phyloP scores from a whole-genome alignment of 441 rosid genomes.

The Kokia cookei region DNA sequence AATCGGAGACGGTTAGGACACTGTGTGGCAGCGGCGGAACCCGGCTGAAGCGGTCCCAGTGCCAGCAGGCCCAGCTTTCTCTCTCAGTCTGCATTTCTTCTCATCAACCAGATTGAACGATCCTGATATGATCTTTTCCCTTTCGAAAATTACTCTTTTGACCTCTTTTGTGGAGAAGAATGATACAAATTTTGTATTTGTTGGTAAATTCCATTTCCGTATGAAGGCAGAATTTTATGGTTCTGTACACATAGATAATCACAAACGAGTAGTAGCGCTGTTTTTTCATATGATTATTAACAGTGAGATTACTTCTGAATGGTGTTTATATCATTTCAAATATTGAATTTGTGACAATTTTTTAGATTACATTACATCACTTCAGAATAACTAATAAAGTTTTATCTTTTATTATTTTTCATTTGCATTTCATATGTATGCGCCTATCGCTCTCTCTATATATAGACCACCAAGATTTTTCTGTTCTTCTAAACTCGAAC shows the following conservation, averaged over 20 bases:
- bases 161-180: not conserved
- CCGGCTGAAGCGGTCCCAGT: conserved; percentile 68
- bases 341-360: not conserved
- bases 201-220: not conserved
- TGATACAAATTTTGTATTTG: not conserved
- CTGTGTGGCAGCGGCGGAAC: conserved; percentile 80
- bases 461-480: too few species aligned
- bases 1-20: conserved; percentile 65
- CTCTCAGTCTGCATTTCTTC: conserved; percentile 68
- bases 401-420: too few species aligned
- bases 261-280: not conserved
- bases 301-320: not conserved
- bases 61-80: conserved; percentile 68
- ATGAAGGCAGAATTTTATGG: not conserved
- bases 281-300: not conserved
- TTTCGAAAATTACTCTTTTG: not conserved
- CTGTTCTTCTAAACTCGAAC: too few species aligned
- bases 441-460: too few species aligned
- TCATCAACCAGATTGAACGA: conserved; percentile 29
- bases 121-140: not conserved
- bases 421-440: too few species aligned
- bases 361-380: not conserved
- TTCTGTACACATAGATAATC: not conserved
- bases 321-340: not conserved
- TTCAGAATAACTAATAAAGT: too few species aligned